Evolutionary conservation across 2,329 filamentous ascomycete genomes (phyloP).

Genomic region (Didymellaceae sp.): DNA sequence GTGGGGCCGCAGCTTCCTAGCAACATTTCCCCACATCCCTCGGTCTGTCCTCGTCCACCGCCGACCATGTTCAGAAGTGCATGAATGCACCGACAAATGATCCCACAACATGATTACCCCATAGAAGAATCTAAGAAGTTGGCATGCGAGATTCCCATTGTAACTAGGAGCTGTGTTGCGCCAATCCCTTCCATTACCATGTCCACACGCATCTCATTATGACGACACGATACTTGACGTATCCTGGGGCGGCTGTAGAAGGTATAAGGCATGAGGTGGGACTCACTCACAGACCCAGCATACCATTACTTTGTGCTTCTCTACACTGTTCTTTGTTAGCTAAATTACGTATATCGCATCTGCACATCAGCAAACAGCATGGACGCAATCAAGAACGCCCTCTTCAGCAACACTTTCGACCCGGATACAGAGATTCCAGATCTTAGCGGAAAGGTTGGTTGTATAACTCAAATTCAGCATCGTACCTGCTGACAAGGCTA

Average conservation of each 20-base stretch:
- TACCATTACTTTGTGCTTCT: not conserved
- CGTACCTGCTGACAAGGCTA: not conserved
- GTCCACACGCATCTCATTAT: slow-evolving; percentile 11
- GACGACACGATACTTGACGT: slow-evolving; percentile 16
- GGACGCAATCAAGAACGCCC: slow-evolving; percentile 12
- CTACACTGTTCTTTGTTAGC: not conserved
- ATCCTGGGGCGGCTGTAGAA: not conserved
- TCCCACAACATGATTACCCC: no score
- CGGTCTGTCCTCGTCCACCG: no score
- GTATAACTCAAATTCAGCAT: fast-evolving
- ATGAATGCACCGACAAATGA: no score
- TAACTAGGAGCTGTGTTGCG: no score
- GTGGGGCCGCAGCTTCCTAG: not conserved
- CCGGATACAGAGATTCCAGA: slow-evolving; percentile 52
- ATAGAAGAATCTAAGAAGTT: no score
- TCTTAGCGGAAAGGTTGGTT: slow-evolving; percentile 46
- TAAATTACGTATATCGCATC: not conserved
- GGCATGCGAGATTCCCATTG: no score
- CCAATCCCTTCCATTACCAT: not conserved
- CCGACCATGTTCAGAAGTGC: no score
- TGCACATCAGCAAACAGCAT: not conserved
- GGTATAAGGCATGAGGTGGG: not conserved
- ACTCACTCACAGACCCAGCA: not conserved
- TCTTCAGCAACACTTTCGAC: slow-evolving; percentile 48
- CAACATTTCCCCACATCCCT: no score